Evolutionary conservation across 2,329 filamentous ascomycete genomes (phyloP), one percentile per base, ranked within the genome.

Genomic region (Fusarium chlamydosporum): DNA sequence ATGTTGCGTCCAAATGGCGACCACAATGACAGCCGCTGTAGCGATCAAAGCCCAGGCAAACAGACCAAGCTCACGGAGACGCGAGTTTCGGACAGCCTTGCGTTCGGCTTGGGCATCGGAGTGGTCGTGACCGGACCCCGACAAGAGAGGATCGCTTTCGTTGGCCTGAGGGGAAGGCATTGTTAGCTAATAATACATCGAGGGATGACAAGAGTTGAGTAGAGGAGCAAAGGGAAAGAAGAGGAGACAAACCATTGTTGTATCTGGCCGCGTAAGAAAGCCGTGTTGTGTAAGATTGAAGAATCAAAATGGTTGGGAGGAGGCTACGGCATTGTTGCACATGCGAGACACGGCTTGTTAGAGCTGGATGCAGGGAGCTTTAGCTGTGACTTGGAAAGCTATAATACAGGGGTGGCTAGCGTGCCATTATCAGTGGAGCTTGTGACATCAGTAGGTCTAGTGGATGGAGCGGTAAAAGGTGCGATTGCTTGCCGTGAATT

Each of bases 11-110:
- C 84, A 84, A n/a, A 96, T 91, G 5, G 92, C 92, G 20, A 97
- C 85, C 33, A 97, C 82, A 70, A 97, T 89, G 52, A 97, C 89
- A 45, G 87, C 87, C 8, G 90, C 88, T 0, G 94, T 97, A 18
- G 94, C 93, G 26, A 95, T 73, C 16, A 96, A 79, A 7, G 94
- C 93, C 94, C 94, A 97, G 48, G 86, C 80, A 76, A 97, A 94
- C 67, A 97, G 82, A 26, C 90, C 86, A 53, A 92, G 79, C 77
- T 97, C 93, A 65, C 91, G 88, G 57, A 86, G 78, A 78, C 87
- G 86, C 61, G 76, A 76, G 41, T 78, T 73, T 46, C 80, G 75
- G 11, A 60, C 55, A 35, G 65, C 37, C 35, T 71, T 74, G 53
- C 60, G 70, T 34, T 72, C 65, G 50, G 67, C 55, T 20, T 57